Evolutionary conservation across 139 green algal genomes (phyloP).

Genomic region (Tetradesmus lagerheimii): DNA sequence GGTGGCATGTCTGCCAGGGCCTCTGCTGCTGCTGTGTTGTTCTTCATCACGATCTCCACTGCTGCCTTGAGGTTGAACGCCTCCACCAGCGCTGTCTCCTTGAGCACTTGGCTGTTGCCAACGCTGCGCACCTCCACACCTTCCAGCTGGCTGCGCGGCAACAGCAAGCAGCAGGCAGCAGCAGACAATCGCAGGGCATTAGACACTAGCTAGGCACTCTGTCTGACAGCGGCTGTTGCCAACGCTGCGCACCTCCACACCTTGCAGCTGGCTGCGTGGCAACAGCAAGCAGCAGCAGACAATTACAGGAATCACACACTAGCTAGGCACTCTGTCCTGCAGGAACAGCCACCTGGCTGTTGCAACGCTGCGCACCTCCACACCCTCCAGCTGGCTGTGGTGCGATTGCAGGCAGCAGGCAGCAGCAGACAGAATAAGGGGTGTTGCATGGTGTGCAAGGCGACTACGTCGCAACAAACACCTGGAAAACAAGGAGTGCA

Average conservation of each 20-base stretch:
- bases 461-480: too few species aligned
- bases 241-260: too few species aligned
- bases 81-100: constrained; percentile 88
- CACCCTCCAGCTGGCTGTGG: constrained; percentile 73
- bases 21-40: constrained; percentile 76
- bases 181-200: too few species aligned
- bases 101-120: constrained; percentile 87
- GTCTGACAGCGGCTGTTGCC: too few species aligned
- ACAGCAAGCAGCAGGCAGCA: not conserved
- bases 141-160: constrained; percentile 69
- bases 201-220: too few species aligned
- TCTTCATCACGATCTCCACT: constrained; percentile 87
- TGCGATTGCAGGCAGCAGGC: not conserved
- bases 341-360: constrained; percentile 84
- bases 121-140: constrained; percentile 80
- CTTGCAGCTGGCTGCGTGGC: too few species aligned
- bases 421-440: too few species aligned
- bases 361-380: constrained; percentile 84
- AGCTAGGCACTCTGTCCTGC: too few species aligned
- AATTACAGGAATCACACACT: too few species aligned
- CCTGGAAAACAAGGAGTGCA: too few species aligned
- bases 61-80: constrained; percentile 93
- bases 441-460: too few species aligned
- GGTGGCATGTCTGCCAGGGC: constrained; percentile 89
- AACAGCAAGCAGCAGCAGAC: too few species aligned